These are phyloP conservation scores for Saccharomycopsis sp. DNA, from an alignment of 805 yeast species.

Conservation along the genomic window DNA sequence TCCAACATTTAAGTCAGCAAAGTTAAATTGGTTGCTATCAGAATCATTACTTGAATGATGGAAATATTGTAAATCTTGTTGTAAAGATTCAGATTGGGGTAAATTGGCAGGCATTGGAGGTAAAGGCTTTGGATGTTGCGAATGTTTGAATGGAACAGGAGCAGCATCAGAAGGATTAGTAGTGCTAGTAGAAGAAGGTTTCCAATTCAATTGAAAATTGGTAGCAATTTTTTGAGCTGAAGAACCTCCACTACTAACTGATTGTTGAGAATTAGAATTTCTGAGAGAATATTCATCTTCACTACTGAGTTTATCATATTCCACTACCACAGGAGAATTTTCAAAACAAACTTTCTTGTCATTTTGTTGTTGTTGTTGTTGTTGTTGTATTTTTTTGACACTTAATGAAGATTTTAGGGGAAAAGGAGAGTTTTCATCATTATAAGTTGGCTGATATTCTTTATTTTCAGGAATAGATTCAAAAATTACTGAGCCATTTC, in stretches of 20 bases:
- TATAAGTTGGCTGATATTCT: not conserved
- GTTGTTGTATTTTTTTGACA: not conserved
- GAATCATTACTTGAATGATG: not conserved
- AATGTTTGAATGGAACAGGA: conserved; percentile 3
- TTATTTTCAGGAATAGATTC: conserved; percentile 12
- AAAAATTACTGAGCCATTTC: not conserved
- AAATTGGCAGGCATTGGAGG: conserved; percentile 17
- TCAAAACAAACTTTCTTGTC: conserved; percentile 17
- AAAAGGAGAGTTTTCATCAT: conserved; percentile 2
- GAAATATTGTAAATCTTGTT: conserved; percentile 8
- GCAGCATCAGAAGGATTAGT: not conserved
- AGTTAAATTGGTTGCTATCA: not conserved
- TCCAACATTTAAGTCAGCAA: not conserved
- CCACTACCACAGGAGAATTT: conserved; percentile 11
- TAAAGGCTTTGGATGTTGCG: conserved; percentile 13
- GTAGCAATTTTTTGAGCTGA: not conserved
- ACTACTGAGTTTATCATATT: conserved; percentile 16
- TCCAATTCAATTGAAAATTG: conserved; percentile 13
- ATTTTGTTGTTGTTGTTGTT: too few relatives aligned
- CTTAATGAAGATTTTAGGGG: conserved; percentile 5
- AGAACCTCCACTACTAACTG: not conserved
- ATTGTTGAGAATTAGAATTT: conserved; percentile 5
- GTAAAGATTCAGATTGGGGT: conserved; percentile 14
- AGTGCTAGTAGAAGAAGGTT: conserved; percentile 4
- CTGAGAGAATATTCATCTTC: conserved; percentile 9